Evolutionary conservation across 1,284 basidiomycete genomes (phyloP).

Genomic region (Naganishia liquefaciens): DNA sequence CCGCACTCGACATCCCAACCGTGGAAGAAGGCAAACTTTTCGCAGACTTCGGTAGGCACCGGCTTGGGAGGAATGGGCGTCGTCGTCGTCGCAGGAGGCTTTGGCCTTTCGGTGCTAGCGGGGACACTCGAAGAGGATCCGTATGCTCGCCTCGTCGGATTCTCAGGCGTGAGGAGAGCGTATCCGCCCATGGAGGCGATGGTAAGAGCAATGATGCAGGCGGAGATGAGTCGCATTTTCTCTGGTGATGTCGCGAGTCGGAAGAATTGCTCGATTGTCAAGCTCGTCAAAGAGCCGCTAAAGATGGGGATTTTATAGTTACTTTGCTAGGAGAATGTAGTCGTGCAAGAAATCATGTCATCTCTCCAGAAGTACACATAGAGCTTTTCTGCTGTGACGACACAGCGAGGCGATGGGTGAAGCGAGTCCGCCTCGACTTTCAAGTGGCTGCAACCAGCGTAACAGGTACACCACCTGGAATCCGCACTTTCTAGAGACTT

Average conservation of each 20-base stretch:
- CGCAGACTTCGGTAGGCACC: neutral
- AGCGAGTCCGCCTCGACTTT: no score
- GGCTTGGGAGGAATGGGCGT: neutral
- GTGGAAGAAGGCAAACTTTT: slow-evolving; percentile 21
- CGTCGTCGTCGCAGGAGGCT: neutral
- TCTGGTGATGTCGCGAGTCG: neutral
- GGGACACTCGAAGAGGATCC: neutral
- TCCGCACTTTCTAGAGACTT: no score
- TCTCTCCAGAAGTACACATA: no score
- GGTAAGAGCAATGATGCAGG: slow-evolving; percentile 5
- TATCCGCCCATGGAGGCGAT: slow-evolving; percentile 12
- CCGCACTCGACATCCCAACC: slow-evolving; percentile 14
- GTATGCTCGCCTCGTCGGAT: neutral
- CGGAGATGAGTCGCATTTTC: slow-evolving; percentile 17
- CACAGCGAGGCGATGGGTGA: no score
- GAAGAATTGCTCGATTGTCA: neutral
- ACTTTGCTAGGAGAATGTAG: no score
- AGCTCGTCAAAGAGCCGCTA: neutral
- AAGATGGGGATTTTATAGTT: neutral
- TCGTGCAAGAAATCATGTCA: no score
- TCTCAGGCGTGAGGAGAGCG: slow-evolving; percentile 10
- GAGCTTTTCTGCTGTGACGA: no score
- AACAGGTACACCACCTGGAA: no score
- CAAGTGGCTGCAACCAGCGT: no score
- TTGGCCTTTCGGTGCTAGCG: neutral